Evolutionary conservation across 371 early-diverging fungal species (phyloP), one percentile per base, ranked within the genome.

Genomic region (Cokeromyces recurvatus): DNA sequence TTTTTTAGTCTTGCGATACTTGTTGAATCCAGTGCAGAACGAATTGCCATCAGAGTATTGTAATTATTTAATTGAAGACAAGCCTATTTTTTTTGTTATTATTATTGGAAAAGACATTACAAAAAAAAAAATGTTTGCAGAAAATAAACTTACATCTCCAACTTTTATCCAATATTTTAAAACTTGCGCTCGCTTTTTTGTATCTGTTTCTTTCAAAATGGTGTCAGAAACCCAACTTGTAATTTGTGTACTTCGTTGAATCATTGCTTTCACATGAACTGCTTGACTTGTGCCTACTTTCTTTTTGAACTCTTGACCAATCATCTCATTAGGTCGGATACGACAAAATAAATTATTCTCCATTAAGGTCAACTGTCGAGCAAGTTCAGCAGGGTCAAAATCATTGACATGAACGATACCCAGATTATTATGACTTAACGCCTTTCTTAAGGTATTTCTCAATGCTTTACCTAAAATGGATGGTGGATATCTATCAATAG

Each of bases 1-100:
- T 59, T 70, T 44, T 82, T 79, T 19, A 94, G 66, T 35, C 94
- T 73, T 32, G 65, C 64, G 8, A 94, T 79, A 4, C 89, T 77
- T 0, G 92, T 82, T 3, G 86, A 87, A 46, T 81, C 79, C 15
- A 93, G 67, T 0, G 85, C 93, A 2, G 85, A 84, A 27, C 84
- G 71, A 32, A 94, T 78, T 2, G 92, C 86, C 77, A 89, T 84
- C 16, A 91, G 59, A 0, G 89, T 82, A 47, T 89, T 85, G 56
- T 78, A 92, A 61, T 94, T 94, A 46, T 86, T 79, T 15, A 92
- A 55, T 29, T 69, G 74, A 8, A 86, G 54, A 27, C 78, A 81
- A 7, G 64, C 55, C 79, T 85, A 59, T 4, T 9, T 31, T 36
- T 15, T 17, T 11, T 11, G 29, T 27, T 27, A 27, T 27, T 27